phyloP scores from a whole-genome alignment of 257 asterid species.

The Capsicum pubescens region DNA sequence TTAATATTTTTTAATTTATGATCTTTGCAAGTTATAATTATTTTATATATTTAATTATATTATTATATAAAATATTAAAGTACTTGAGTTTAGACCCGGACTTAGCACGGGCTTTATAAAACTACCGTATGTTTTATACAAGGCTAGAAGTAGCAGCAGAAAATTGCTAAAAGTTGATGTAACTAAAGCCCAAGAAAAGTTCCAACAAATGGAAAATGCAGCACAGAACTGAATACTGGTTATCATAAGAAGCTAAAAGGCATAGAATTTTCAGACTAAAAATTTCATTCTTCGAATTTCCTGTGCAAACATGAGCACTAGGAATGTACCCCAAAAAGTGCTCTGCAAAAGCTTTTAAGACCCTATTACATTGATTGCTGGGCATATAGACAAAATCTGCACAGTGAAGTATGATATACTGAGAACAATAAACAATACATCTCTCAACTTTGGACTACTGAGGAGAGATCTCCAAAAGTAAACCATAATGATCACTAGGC shows the following conservation, averaged over 20 bases:
- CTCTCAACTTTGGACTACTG: conserved; percentile 22
- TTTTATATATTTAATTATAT: too few species aligned
- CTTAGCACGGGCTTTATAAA: too few species aligned
- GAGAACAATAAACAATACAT: background rate
- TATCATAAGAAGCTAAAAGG: background rate
- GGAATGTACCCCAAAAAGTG: background rate
- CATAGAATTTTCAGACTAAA: background rate
- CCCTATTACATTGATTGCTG: background rate
- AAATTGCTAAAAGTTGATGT: background rate
- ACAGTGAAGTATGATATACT: background rate
- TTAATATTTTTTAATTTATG: too few species aligned
- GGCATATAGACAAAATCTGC: background rate
- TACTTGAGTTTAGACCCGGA: too few species aligned
- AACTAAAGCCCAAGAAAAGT: background rate
- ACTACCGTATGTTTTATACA: too few species aligned
- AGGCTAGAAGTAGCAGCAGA: too few species aligned
- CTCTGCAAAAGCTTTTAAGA: background rate
- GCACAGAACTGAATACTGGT: background rate
- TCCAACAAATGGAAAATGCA: conserved; percentile 1
- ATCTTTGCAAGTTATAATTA: too few species aligned
- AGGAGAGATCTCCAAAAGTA: conserved; percentile 68
- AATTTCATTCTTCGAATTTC: background rate
- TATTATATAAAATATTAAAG: too few species aligned
- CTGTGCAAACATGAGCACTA: conserved; percentile 9
- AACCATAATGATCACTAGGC: conserved; percentile 95